Evolutionary conservation across 225 moss, liverwort and hornwort genomes (phyloP).

Genomic region (Pleurozium schreberi): DNA sequence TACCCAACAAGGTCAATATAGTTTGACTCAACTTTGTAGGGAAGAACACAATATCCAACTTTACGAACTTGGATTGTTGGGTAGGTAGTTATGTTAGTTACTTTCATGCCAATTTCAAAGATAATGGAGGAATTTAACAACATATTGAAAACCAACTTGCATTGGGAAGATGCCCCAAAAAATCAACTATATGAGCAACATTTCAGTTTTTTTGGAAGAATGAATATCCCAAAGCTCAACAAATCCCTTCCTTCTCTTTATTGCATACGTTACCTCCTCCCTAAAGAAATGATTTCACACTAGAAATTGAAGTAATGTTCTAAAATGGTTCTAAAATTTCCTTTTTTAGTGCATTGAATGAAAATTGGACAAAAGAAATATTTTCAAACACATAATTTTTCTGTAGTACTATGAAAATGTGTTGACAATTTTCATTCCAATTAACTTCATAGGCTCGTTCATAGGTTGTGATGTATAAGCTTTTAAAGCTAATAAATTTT

Average conservation of each 20-base stretch:
- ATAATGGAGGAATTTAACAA: background rate
- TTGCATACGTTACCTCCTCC: accelerated
- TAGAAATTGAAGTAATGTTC: background rate
- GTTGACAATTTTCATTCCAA: background rate
- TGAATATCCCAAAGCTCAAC: background rate
- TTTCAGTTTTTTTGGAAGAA: background rate
- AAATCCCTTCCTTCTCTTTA: accelerated
- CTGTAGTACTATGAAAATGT: background rate
- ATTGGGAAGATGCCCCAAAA: accelerated
- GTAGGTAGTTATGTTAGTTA: background rate
- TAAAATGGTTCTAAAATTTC: background rate
- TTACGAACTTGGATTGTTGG: accelerated
- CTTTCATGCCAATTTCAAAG: background rate
- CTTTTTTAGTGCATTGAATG: background rate
- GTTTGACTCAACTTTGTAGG: background rate
- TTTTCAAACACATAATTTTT: background rate
- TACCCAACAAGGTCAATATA: background rate
- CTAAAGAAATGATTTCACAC: background rate
- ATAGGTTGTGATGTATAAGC: background rate
- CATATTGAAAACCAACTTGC: background rate
- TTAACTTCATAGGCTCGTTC: accelerated
- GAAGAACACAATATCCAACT: background rate
- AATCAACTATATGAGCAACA: background rate
- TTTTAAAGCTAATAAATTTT: too few relatives aligned
- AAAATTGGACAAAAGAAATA: background rate